Evolutionary conservation across 1,139 yeast species (phyloP).

Genomic region (Debaryomyces coudertii): DNA sequence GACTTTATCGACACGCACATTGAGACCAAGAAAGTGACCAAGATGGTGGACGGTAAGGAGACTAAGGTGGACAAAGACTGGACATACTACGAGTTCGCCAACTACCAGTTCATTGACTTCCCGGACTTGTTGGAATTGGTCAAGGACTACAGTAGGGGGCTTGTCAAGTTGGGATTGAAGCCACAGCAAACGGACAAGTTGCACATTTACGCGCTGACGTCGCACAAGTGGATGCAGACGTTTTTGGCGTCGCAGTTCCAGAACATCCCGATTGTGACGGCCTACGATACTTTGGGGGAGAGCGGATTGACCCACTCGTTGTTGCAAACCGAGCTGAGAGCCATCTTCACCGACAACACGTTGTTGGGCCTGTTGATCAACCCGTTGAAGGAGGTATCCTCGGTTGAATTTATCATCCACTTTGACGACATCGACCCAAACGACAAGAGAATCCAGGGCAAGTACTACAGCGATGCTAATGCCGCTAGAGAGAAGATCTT

Average conservation of each 20-base stretch:
- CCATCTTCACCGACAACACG: slow-evolving; percentile 80
- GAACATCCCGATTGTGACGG: slow-evolving; percentile 87
- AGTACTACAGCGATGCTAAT: slow-evolving; percentile 56
- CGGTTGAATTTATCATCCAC: slow-evolving; percentile 72
- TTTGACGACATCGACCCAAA: slow-evolving; percentile 60
- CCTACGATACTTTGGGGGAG: slow-evolving; percentile 96
- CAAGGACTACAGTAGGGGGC: slow-evolving; percentile 71
- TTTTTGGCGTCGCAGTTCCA: slow-evolving; percentile 79
- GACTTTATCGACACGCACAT: slow-evolving; percentile 69
- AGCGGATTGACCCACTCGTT: slow-evolving; percentile 87
- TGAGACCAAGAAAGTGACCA: slow-evolving; percentile 75
- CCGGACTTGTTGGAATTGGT: slow-evolving; percentile 55
- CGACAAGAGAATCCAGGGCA: slow-evolving; percentile 69
- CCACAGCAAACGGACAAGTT: slow-evolving; percentile 65
- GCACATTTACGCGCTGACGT: slow-evolving; percentile 85
- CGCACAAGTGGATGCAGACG: slow-evolving; percentile 88
- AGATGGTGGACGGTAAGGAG: slow-evolving; percentile 76
- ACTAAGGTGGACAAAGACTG: slow-evolving; percentile 78
- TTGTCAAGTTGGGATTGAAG: slow-evolving; percentile 70
- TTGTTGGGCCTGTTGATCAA: slow-evolving; percentile 66
- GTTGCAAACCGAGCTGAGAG: slow-evolving; percentile 76
- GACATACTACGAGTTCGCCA: slow-evolving; percentile 79
- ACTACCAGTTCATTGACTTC: slow-evolving; percentile 68
- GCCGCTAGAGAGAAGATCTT: slow-evolving; percentile 60
- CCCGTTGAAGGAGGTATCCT: slow-evolving; percentile 69